These are phyloP conservation scores for Phragmites australis DNA, from an alignment of 176 grass and related monocot genomes.

Conservation along the genomic window DNA sequence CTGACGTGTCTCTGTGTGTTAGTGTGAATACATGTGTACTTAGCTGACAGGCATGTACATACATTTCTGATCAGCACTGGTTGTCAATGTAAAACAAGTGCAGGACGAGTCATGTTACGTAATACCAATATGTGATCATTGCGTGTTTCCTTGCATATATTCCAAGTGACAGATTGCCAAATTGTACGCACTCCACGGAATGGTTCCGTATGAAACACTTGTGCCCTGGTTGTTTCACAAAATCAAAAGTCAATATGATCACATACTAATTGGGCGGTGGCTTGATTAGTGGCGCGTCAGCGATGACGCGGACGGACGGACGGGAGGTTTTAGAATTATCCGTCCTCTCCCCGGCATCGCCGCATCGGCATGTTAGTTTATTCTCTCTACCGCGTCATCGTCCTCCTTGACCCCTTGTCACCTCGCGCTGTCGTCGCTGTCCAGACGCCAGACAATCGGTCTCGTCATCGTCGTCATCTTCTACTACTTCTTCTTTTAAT, in stretches of 20 bases:
- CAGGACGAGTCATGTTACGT: constrained; percentile 26
- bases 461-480: too few species aligned
- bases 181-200: too few species aligned
- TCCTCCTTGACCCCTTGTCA: neutral
- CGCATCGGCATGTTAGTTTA: constrained; percentile 16
- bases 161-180: neutral
- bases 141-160: neutral
- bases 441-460: neutral
- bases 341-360: neutral
- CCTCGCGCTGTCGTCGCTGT: constrained; percentile 31
- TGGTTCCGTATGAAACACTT: too few species aligned
- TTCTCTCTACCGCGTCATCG: neutral
- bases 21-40: constrained; percentile 7
- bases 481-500: too few species aligned
- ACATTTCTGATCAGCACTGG: constrained; percentile 29
- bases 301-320: constrained; percentile 12
- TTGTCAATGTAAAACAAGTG: constrained; percentile 17
- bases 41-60: constrained; percentile 30
- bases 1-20: too few species aligned
- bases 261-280: neutral
- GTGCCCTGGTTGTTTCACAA: too few species aligned
- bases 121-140: neutral
- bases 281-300: neutral
- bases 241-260: too few species aligned
- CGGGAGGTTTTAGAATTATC: neutral